A percentile compares a stretch with the other conserved stretches of the same genome.
Conservation (phyloP, 2,329 filamentous ascomycete genomes). For the Colletotrichum sp. region DNA sequence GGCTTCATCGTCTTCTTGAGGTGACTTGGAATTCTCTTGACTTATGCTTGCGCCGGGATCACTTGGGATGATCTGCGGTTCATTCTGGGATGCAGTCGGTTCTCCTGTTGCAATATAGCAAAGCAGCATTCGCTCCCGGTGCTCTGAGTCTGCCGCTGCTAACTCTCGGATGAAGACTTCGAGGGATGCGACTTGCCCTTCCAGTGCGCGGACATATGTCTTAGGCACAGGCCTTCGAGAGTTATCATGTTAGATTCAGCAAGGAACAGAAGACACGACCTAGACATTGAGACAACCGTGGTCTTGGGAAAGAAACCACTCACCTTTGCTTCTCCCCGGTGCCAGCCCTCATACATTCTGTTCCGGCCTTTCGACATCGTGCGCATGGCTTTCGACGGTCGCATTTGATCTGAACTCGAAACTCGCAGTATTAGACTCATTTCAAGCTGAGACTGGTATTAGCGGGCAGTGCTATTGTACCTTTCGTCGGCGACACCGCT, state of each 20-base stretch:
- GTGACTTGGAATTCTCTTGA: background rate
- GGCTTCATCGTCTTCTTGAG: background rate
- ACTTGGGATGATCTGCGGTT: background rate
- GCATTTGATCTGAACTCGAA: conserved; percentile 51
- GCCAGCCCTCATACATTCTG: conserved; percentile 43
- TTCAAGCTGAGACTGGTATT: background rate
- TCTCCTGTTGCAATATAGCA: background rate
- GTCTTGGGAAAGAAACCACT: background rate
- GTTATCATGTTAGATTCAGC: background rate
- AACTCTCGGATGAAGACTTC: conserved; percentile 50
- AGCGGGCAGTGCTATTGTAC: conserved; percentile 27
- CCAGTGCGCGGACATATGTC: conserved; percentile 51
- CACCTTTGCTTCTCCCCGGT: conserved; percentile 49
- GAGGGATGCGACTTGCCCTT: conserved; percentile 50
- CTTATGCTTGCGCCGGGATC: background rate
- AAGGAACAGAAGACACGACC: background rate
- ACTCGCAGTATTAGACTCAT: conserved; percentile 28
- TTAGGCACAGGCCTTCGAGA: conserved; percentile 45
- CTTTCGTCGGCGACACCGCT: conserved; percentile 48
- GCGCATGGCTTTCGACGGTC: conserved; percentile 56
- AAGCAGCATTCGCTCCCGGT: conserved; percentile 5
- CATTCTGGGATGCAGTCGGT: background rate
- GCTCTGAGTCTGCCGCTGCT: conserved; percentile 38
- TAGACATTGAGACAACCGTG: background rate
- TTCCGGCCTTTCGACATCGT: conserved; percentile 48